A percentile compares a stretch with the other conserved stretches of the same genome.
phyloP scores from a whole-genome alignment of 2,329 filamentous ascomycete species.

The Pseudogymnoascus sp. region DNA sequence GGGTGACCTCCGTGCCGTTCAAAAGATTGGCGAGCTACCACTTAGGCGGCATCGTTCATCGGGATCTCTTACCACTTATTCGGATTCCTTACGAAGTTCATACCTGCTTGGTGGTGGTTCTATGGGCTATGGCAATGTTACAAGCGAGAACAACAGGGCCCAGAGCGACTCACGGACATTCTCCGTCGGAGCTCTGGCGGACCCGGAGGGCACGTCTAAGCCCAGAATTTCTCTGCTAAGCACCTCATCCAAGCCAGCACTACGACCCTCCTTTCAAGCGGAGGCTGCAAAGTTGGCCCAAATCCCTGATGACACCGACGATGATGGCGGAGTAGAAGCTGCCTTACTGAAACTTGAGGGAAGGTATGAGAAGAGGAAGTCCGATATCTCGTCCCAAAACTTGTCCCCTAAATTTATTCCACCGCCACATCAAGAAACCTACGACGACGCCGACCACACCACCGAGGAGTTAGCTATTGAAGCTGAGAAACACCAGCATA shows the following conservation, averaged over 20 bases:
- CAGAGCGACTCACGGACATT: conserved; percentile 39
- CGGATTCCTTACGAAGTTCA: conserved; percentile 52
- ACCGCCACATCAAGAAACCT: conserved; percentile 8
- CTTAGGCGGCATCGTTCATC: conserved; percentile 48
- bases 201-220: conserved; percentile 31
- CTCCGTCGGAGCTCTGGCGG: conserved; percentile 51
- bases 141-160: conserved; percentile 30
- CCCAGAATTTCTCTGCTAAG: conserved; percentile 47
- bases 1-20: conserved; percentile 62
- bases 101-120: conserved; percentile 36
- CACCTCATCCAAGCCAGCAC: conserved; percentile 53
- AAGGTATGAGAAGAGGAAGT: conserved; percentile 54
- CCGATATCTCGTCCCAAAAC: conserved; percentile 18
- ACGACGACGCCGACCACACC: neutral
- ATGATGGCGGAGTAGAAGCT: conserved; percentile 86
- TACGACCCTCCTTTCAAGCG: conserved; percentile 73
- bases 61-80: conserved; percentile 51
- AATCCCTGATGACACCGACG: conserved; percentile 71
- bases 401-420: conserved; percentile 12
- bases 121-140: conserved; percentile 37
- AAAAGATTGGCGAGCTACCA: conserved; percentile 50
- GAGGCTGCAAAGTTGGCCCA: conserved; percentile 81
- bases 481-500: conserved; percentile 38
- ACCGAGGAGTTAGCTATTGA: conserved; percentile 1
- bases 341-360: conserved; percentile 88